Evolutionary conservation across 23 red algal species (phyloP).

Genomic region (Agarophyton chilense): DNA sequence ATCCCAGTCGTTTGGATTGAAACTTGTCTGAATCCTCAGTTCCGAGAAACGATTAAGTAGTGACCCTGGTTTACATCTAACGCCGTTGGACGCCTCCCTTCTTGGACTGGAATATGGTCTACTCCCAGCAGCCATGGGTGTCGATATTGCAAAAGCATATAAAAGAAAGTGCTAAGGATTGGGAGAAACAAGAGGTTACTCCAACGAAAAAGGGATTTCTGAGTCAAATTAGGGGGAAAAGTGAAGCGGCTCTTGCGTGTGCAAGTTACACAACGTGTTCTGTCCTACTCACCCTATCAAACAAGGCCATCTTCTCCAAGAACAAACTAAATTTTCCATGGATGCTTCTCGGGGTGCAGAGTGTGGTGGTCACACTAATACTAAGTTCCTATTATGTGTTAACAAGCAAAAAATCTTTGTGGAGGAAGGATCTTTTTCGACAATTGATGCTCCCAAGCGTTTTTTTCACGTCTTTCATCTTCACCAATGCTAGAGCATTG

Average conservation of each 20-base stretch:
- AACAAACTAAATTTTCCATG: slow-evolving; percentile 72
- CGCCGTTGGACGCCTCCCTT: background rate
- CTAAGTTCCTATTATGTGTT: slow-evolving; percentile 6
- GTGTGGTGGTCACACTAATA: slow-evolving; percentile 24
- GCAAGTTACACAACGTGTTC: slow-evolving; percentile 40
- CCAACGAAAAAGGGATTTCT: background rate
- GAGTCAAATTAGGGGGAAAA: background rate
- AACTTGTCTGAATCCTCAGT: background rate
- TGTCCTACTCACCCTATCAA: slow-evolving; percentile 63
- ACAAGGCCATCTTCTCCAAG: slow-evolving; percentile 86
- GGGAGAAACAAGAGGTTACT: background rate
- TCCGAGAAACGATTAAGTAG: background rate
- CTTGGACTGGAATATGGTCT: background rate
- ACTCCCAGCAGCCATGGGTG: background rate
- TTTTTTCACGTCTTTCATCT: slow-evolving; percentile 89
- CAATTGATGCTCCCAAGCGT: slow-evolving; percentile 69
- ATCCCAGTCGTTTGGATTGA: background rate
- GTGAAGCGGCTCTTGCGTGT: slow-evolving; percentile 54
- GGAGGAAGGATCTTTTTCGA: slow-evolving; percentile 33
- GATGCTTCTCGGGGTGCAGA: slow-evolving; percentile 72
- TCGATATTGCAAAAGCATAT: slow-evolving; percentile 1
- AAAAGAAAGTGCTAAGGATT: background rate
- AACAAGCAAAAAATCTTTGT: background rate
- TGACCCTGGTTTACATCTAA: background rate
- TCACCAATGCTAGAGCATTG: slow-evolving; percentile 80